Conservation (phyloP, 2,329 filamentous ascomycete species). For the Daldinia eschscholtzii region DNA sequence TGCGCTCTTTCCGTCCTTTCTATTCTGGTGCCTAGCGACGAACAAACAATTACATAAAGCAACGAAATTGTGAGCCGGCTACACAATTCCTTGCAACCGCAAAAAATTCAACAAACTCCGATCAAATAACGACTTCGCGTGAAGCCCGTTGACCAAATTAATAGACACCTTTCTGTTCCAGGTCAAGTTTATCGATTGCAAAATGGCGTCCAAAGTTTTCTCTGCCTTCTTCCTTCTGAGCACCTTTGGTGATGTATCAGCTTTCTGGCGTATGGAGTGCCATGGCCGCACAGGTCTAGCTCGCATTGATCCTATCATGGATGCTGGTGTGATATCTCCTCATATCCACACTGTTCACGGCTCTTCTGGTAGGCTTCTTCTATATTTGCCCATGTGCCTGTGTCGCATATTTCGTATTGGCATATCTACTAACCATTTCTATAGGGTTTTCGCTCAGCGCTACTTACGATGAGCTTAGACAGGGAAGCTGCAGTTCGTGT, state of each 20-base stretch:
- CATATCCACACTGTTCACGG: conserved; percentile 85
- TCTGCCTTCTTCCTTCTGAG: conserved; percentile 49
- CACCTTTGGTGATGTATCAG: conserved; percentile 61
- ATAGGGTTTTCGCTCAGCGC: conserved; percentile 75
- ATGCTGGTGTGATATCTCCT: conserved; percentile 67
- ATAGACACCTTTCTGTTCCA: not conserved
- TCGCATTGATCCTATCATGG: conserved; percentile 82
- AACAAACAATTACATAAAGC: conserved; percentile 18
- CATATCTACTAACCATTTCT: conserved; percentile 9
- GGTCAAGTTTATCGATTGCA: conserved; percentile 14
- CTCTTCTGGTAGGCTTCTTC: conserved; percentile 72
- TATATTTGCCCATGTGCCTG: not conserved
- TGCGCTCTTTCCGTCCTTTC: conserved; percentile 14
- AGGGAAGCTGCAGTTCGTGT: conserved; percentile 82
- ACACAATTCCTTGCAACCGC: conserved; percentile 16
- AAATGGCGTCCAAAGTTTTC: conserved; percentile 47
- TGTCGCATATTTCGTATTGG: not conserved
- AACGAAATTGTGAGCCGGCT: conserved; percentile 24
- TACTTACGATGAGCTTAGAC: conserved; percentile 67
- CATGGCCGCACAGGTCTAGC: conserved; percentile 76
- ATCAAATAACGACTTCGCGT: conserved; percentile 1
- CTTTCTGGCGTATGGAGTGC: conserved; percentile 94
- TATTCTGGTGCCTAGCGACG: conserved; percentile 16
- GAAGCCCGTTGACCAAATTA: not conserved
- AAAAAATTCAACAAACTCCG: not conserved